Evolutionary conservation across 495 filamentous ascomycete species (phyloP).

Genomic region (Neurospora discreta): DNA sequence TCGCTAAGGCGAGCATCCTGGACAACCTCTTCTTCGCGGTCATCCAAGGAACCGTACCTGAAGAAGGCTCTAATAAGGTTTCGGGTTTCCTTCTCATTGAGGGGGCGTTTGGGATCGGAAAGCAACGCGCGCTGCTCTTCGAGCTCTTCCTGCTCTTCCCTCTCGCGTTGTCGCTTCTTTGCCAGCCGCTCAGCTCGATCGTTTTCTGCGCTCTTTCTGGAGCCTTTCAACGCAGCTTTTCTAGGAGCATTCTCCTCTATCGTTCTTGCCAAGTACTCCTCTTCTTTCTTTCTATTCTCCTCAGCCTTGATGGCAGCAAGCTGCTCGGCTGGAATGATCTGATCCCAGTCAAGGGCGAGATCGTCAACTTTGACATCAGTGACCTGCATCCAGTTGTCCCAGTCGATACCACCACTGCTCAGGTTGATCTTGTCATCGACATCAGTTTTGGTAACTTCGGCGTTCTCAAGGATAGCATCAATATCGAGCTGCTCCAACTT

Average conservation of each 20-base stretch:
- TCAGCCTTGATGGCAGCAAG: conserved; percentile 80
- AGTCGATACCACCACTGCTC: conserved; percentile 68
- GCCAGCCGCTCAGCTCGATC: conserved; percentile 80
- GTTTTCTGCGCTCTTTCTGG: conserved; percentile 51
- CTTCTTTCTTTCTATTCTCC: conserved; percentile 72
- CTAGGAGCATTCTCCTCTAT: conserved; percentile 80
- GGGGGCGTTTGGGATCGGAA: conserved; percentile 69
- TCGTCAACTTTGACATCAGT: conserved; percentile 91
- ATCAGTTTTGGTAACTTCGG: conserved; percentile 89
- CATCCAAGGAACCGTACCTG: conserved; percentile 77
- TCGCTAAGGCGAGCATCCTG: conserved; percentile 71
- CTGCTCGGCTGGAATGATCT: conserved; percentile 92
- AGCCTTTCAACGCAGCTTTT: conserved; percentile 48
- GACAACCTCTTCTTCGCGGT: conserved; percentile 75
- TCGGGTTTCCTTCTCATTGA: conserved; percentile 82
- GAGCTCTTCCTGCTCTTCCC: conserved; percentile 49
- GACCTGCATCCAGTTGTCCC: conserved; percentile 91
- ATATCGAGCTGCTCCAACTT: conserved; percentile 98
- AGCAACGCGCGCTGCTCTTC: conserved; percentile 47
- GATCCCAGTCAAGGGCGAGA: conserved; percentile 74
- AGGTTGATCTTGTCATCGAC: conserved; percentile 54
- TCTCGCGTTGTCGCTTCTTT: conserved; percentile 81
- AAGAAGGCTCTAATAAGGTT: conserved; percentile 81
- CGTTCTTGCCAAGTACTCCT: conserved; percentile 68
- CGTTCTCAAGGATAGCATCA: conserved; percentile 88